Evolutionary conservation across 108 stramenopile genomes (phyloP).

Genomic region (Fragilaria radians): DNA sequence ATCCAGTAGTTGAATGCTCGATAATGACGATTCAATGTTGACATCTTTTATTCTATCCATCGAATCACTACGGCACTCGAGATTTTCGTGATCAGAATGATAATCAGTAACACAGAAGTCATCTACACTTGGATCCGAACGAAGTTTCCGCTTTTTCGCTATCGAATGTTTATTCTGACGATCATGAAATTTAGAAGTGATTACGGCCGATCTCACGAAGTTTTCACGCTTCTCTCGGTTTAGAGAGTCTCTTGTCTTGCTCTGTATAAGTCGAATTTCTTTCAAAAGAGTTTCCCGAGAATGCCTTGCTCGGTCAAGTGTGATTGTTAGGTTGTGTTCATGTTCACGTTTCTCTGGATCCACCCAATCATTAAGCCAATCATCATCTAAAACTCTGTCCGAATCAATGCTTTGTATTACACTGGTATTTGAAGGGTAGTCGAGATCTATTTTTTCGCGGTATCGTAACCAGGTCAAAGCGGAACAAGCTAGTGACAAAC

Average conservation of each 20-base stretch:
- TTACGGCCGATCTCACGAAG: slow-evolving; percentile 15
- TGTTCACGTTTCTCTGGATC: slow-evolving; percentile 17
- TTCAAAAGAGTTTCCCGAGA: slow-evolving; percentile 1
- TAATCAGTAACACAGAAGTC: slow-evolving; percentile 44
- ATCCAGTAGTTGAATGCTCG: slow-evolving; percentile 20
- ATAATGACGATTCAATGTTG: not conserved
- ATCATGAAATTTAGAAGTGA: slow-evolving; percentile 14
- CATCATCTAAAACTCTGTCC: slow-evolving; percentile 3
- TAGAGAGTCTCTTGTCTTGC: not conserved
- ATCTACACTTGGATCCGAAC: slow-evolving; percentile 7
- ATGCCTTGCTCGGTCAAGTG: slow-evolving; percentile 6
- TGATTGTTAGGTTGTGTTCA: slow-evolving; percentile 4
- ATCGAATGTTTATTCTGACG: slow-evolving; percentile 11
- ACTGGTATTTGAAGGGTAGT: not conserved
- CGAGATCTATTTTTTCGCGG: slow-evolving; percentile 31
- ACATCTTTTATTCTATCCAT: slow-evolving; percentile 11
- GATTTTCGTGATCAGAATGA: slow-evolving; percentile 37
- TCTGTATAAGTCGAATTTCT: slow-evolving; percentile 4
- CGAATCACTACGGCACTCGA: not conserved
- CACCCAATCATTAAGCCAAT: slow-evolving; percentile 74
- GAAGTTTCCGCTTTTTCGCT: slow-evolving; percentile 5
- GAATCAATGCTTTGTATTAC: not conserved
- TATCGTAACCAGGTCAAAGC: slow-evolving; percentile 71
- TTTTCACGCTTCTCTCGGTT: slow-evolving; percentile 21
- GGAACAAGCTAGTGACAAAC: slow-evolving; percentile 68